Conservation (phyloP, 345 rosid species). For the Litchi chinensis region DNA sequence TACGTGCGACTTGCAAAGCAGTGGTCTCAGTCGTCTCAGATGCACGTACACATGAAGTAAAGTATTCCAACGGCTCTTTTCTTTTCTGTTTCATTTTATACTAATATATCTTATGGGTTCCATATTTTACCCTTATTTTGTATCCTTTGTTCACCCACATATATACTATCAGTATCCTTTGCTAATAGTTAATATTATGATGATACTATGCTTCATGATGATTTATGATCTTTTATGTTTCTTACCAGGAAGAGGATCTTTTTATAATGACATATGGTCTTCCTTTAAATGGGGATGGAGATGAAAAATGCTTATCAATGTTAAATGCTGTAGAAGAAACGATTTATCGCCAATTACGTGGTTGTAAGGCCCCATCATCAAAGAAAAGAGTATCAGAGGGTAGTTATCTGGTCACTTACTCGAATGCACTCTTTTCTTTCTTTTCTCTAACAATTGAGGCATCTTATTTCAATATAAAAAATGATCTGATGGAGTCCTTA, state of each 20-base stretch:
- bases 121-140: not conserved
- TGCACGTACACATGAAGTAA: constrained; percentile 99
- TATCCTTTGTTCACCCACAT: not conserved
- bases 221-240: constrained; percentile 11
- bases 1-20: constrained; percentile 92
- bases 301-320: constrained; percentile 78
- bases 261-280: constrained; percentile 90
- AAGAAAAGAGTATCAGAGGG: constrained; percentile 71
- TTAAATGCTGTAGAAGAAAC: constrained; percentile 94
- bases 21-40: constrained; percentile 91
- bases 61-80: constrained; percentile 55
- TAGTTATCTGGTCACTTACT: constrained; percentile 28
- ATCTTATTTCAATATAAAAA: not conserved
- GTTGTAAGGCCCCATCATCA: constrained; percentile 66
- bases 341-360: constrained; percentile 83
- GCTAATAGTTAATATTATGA: not conserved
- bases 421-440: not conserved
- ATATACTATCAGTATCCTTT: not conserved
- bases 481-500: not conserved
- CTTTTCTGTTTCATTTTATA: constrained; percentile 28
- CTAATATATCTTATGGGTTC: constrained; percentile 8
- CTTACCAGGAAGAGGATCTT: constrained; percentile 88
- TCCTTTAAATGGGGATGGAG: constrained; percentile 74
- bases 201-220: constrained; percentile 10
- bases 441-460: constrained; percentile 1